A percentile compares a stretch with the other conserved stretches of the same genome.
Conservation (phyloP, 2,329 filamentous ascomycete genomes). For the Elsinoe arachidis region DNA sequence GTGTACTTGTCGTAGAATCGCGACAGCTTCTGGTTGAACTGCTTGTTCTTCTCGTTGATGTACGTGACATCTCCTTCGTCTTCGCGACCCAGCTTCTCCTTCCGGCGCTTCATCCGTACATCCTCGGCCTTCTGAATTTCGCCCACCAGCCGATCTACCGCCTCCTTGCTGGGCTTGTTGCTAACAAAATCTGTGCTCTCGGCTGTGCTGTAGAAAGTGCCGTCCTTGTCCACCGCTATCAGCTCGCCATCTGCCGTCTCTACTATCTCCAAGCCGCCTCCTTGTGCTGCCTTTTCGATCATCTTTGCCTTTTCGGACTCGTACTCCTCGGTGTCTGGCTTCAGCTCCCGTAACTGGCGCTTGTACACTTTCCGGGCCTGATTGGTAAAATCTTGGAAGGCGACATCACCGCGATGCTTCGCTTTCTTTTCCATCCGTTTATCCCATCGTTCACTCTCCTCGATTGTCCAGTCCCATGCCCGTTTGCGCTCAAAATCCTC, state of each 20-base stretch:
- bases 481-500: slow-evolving; percentile 96
- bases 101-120: slow-evolving; percentile 72
- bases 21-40: slow-evolving; percentile 95
- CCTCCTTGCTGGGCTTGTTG: slow-evolving; percentile 78
- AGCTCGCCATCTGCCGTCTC: slow-evolving; percentile 94
- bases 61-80: slow-evolving; percentile 91
- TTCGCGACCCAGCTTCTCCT: slow-evolving; percentile 64
- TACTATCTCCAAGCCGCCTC: slow-evolving; percentile 81
- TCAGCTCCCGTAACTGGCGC: slow-evolving; percentile 70
- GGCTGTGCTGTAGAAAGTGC: slow-evolving; percentile 81
- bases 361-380: slow-evolving; percentile 93
- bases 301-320: slow-evolving; percentile 76
- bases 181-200: slow-evolving; percentile 73
- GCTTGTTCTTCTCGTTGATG: slow-evolving; percentile 99
- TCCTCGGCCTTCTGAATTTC: slow-evolving; percentile 88
- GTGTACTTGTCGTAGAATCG: slow-evolving; percentile 99
- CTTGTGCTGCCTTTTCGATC: slow-evolving; percentile 74
- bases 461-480: slow-evolving; percentile 96
- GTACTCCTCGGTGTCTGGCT: slow-evolving; percentile 74
- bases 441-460: slow-evolving; percentile 93
- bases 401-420: slow-evolving; percentile 70
- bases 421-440: slow-evolving; percentile 79
- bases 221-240: slow-evolving; percentile 85
- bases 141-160: slow-evolving; percentile 76
- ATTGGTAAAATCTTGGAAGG: slow-evolving; percentile 80